Conservation (phyloP, 192 early-diverging fungal genomes). For the Entomortierella lignicola region DNA sequence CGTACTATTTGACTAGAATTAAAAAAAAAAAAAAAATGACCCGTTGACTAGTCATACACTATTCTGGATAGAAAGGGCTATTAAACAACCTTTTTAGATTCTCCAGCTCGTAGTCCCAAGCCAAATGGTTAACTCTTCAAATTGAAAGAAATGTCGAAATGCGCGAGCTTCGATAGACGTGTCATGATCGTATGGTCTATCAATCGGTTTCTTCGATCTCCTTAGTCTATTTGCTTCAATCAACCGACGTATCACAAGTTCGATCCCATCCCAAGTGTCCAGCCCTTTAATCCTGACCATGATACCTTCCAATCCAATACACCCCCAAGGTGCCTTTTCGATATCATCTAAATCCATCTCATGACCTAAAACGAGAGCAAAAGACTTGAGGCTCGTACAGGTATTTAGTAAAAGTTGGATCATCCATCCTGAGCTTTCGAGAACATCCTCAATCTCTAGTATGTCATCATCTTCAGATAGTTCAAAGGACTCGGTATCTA, state of each 20-base stretch:
- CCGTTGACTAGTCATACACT: no score
- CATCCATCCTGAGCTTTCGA: background rate
- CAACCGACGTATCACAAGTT: background rate
- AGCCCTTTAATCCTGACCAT: slow-evolving; percentile 1
- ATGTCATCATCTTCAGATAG: background rate
- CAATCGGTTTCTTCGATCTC: no score
- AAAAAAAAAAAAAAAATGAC: no score
- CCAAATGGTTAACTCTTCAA: no score
- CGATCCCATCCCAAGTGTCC: background rate
- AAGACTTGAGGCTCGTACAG: background rate
- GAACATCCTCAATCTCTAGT: background rate
- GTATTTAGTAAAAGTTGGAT: background rate
- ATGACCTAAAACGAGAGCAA: background rate
- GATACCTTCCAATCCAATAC: background rate
- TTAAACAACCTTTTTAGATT: no score
- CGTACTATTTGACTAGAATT: no score
- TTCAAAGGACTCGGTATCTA: background rate
- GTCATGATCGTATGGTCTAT: no score
- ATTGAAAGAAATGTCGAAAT: no score
- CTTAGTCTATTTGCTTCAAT: background rate
- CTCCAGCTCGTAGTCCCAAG: no score
- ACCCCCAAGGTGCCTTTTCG: slow-evolving; percentile 1
- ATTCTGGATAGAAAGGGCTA: no score
- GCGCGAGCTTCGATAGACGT: no score
- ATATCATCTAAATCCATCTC: slow-evolving; percentile 15